Base-by-base conservation (phyloP, 2,329 filamentous ascomycete genomes). In the Talaromyces sp. region DNA sequence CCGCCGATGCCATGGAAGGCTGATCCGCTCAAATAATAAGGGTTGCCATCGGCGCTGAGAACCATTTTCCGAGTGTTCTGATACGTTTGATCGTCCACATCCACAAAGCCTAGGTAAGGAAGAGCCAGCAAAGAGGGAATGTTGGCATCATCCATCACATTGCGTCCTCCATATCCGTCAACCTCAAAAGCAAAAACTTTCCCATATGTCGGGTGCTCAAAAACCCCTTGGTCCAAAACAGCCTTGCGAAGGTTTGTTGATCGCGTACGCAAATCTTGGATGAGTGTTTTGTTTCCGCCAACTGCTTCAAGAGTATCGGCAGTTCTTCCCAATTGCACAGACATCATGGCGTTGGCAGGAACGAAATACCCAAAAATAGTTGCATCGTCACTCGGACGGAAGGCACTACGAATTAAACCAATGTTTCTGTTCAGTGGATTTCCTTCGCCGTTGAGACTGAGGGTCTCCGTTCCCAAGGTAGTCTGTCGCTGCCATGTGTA, bases 301-400 rank as follows among this genome's bases (percentile, higher is more conserved):
- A 83, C 86, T 6, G 82, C 81, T 61, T 81, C 80, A n/a, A 98
- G 84, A 22, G 96, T 83, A 6, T 83, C 81, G 0, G 92, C 88
- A 0, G 91, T 88, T 49, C 91, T 88, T 68, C 88, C 86, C 31
- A 99, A 83, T 77, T 99, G 93, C 0, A 94, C 91, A 2, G 92
- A 89, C 85, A 99, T 97, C 89, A 96, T 94, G 27, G 95, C 95
- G 74, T 99, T 99, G 43, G 92, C 89, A 0, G 95, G 95, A 70
- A 99, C 96, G 75, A 97, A 92, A 82, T 92, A 99, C 52, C 93
- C 93, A 3, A 99, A 83, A 43, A 95, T 97, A 0, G 93, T 96
- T 2, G 95, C 92, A 76, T 99, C 95, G 72, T 99, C 95, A 68
- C 92, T 96, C 4, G 95, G 95, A 1, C 95, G 87, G 80, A 99